phyloP scores from a whole-genome alignment of 495 filamentous ascomycete genomes.

The Rhizodiscina lignyota region DNA sequence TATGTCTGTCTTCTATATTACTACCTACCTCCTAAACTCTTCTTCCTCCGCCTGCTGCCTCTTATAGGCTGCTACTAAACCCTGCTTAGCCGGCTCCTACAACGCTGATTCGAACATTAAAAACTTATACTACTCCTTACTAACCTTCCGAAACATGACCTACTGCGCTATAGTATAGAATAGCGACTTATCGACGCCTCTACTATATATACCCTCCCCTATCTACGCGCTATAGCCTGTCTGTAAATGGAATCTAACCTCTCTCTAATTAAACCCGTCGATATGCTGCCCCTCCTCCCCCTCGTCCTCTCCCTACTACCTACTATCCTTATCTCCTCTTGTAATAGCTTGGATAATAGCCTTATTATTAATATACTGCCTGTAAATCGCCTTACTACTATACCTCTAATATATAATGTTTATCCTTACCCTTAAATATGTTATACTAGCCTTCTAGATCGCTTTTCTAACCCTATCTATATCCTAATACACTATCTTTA shows the following conservation, averaged over 20 bases:
- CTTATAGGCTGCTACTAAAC: too few relatives aligned
- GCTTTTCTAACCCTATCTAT: too few relatives aligned
- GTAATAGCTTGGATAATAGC: too few relatives aligned
- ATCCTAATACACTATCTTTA: too few relatives aligned
- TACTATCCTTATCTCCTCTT: too few relatives aligned
- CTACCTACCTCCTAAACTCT: slow-evolving; percentile 1
- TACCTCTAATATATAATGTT: slow-evolving; percentile 1
- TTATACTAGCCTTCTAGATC: too few relatives aligned
- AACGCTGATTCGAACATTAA: slow-evolving; percentile 1
- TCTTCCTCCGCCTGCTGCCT: slow-evolving; percentile 1
- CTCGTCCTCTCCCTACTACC: neutral
- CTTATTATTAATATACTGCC: neutral
- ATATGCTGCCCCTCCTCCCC: too few relatives aligned
- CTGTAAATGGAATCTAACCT: too few relatives aligned
- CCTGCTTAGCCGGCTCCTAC: neutral
- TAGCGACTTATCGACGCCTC: neutral
- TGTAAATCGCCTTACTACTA: neutral
- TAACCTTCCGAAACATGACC: neutral
- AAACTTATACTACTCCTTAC: neutral
- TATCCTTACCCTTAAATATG: neutral
- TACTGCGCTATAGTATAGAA: neutral
- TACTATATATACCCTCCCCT: neutral
- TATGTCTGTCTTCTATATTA: slow-evolving; percentile 4
- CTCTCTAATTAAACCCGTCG: too few relatives aligned
- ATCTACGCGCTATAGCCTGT: neutral